These are phyloP conservation scores for Singerocomus rubriflavus DNA, from an alignment of 1,284 basidiomycete genomes.

Conservation along the genomic window DNA sequence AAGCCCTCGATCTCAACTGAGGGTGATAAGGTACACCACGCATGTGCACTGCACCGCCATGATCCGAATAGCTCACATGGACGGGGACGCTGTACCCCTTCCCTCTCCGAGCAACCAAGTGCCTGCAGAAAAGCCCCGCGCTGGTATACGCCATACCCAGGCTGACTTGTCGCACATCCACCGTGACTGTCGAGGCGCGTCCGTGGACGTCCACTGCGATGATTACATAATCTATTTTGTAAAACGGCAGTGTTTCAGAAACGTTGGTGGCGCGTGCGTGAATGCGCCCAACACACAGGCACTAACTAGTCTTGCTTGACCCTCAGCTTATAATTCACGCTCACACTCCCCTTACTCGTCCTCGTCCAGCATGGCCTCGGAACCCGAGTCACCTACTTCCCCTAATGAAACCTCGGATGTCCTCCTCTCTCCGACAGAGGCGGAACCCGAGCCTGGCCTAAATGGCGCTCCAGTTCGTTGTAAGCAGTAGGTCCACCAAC, in stretches of 20 bases:
- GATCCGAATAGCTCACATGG: slow-evolving; percentile 13
- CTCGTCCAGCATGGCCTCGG: slow-evolving; percentile 18
- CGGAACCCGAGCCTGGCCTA: slow-evolving; percentile 37
- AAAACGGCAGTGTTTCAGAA: too few relatives aligned
- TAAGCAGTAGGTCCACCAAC: slow-evolving; percentile 23
- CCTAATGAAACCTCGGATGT: slow-evolving; percentile 36
- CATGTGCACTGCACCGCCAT: slow-evolving; percentile 10
- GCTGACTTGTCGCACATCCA: slow-evolving; percentile 6
- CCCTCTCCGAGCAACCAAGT: too few relatives aligned
- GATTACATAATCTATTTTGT: slow-evolving; percentile 17
- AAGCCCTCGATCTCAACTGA: slow-evolving; percentile 8
- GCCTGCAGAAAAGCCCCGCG: too few relatives aligned
- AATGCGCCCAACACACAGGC: background rate
- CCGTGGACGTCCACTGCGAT: background rate
- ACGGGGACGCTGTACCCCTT: too few relatives aligned
- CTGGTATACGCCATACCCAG: too few relatives aligned
- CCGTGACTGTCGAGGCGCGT: too few relatives aligned
- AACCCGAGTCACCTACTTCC: slow-evolving; percentile 25
- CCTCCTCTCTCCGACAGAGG: slow-evolving; percentile 25
- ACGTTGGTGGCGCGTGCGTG: slow-evolving; percentile 19
- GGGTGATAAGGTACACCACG: slow-evolving; percentile 7
- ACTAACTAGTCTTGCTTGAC: slow-evolving; percentile 3
- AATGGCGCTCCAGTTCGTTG: slow-evolving; percentile 41
- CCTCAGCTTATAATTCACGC: slow-evolving; percentile 1
- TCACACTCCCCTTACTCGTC: background rate